phyloP scores from a whole-genome alignment of 495 filamentous ascomycete genomes.

The Cetradonia linearis region DNA sequence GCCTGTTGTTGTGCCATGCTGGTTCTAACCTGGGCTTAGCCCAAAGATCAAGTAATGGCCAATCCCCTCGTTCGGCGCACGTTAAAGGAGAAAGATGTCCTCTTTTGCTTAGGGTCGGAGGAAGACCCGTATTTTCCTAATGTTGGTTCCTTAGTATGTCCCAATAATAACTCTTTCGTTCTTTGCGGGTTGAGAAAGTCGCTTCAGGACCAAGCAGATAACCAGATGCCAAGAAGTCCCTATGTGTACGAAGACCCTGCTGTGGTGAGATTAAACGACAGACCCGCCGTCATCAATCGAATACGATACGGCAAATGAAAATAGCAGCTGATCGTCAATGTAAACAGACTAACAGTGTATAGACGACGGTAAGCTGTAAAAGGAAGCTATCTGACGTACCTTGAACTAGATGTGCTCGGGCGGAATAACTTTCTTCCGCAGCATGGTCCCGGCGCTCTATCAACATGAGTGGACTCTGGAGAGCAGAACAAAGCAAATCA shows the following conservation, averaged over 20 bases:
- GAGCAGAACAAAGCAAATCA: constrained; percentile 7
- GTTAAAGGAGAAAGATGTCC: not conserved
- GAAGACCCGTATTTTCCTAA: not conserved
- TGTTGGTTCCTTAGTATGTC: not conserved
- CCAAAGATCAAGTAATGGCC: not conserved
- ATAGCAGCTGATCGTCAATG: not conserved
- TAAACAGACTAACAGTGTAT: not conserved
- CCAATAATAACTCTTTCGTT: not conserved
- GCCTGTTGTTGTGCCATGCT: constrained; percentile 50
- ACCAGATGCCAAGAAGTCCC: not conserved
- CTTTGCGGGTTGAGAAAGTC: not conserved
- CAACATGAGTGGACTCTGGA: constrained; percentile 8
- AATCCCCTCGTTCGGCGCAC: not conserved
- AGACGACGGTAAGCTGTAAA: not conserved
- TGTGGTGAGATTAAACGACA: constrained; percentile 11
- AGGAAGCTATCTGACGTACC: constrained; percentile 4
- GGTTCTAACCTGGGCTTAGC: not conserved
- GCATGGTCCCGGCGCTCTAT: constrained; percentile 8
- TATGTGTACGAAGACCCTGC: not conserved
- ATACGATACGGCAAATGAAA: not conserved
- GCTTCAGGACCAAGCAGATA: not conserved
- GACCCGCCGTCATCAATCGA: constrained; percentile 12
- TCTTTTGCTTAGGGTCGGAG: not conserved
- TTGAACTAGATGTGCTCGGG: no score
- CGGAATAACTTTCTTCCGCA: no score